Evolutionary conservation across 495 filamentous ascomycete species (phyloP), one percentile per base, ranked within the genome.

Genomic region (Aspergillus ostianus): DNA sequence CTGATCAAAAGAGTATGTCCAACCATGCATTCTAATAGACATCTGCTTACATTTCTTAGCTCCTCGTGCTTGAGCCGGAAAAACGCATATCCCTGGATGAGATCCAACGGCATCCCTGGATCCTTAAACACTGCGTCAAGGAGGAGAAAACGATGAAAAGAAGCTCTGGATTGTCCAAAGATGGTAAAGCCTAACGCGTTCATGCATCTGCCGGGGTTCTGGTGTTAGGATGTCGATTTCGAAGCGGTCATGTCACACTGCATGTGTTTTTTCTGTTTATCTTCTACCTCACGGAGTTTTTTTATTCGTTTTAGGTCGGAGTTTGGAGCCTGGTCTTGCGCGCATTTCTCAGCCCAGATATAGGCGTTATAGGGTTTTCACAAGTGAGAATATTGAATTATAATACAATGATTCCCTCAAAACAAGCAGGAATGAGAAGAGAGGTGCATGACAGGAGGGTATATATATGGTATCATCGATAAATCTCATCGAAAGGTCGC

Each of bases 401-500:
- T 41, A 41, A 12, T 41, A 41, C 36, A 41, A 13, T 23, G 18
- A 20, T 45, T 51, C 30, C 7, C 10, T 41, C 17, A 15, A 17
- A 17, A 36, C 17, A 47, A 29, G 26, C 10, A 47, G 29, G 44
- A 30, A 44, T 51, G n/a, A 57, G 27, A 15, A 21, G 46, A 47
- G n/a, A 47, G 12, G 21, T 49, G 3, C 47, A 49, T 49, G 36
- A 41, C 8, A 15, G 36, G 12, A 17, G 36, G 36, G 36, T 41
- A 41, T 41, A 41, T 41, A 17, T 41, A 4, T 41, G 23, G 50
- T 32, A 65, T 88, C 74, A 98, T 77, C 91, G 85, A 71, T 96
- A 98, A 32, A 98, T 92, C 67, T 96, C 92, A 73, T 97, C 91
- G 74, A 98, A 98, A 10, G 94, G 94, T 62, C 95, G 79, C 4